phyloP scores from a whole-genome alignment of 768 basidiomycete genomes.

The Tulasnella sp. region DNA sequence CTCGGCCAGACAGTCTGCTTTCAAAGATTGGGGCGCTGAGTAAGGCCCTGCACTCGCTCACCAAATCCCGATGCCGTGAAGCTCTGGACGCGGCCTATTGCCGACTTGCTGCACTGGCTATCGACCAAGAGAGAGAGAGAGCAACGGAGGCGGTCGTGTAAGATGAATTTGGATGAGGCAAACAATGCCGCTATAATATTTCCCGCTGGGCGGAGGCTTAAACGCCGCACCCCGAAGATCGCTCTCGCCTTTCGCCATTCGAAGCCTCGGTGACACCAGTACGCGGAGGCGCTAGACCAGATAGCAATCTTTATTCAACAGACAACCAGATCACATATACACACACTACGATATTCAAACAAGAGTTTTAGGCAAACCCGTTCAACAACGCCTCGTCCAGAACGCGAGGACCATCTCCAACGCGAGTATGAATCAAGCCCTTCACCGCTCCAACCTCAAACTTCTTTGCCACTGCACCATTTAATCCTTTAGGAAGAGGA shows the following conservation, averaged over 20 bases:
- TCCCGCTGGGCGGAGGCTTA: not conserved
- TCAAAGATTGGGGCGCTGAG: not conserved
- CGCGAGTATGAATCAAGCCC: constrained; percentile 39
- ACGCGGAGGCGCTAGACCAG: not conserved
- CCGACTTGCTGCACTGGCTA: not conserved
- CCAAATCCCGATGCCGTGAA: not conserved
- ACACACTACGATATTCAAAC: constrained; percentile 3
- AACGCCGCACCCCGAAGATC: not conserved
- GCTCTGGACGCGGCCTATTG: not conserved
- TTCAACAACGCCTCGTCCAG: constrained; percentile 59
- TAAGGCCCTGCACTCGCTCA: not conserved
- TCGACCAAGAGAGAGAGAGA: not conserved
- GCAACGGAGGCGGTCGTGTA: not conserved
- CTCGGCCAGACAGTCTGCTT: not conserved
- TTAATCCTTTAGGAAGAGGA: constrained; percentile 57
- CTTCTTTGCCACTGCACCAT: constrained; percentile 62
- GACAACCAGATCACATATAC: not conserved
- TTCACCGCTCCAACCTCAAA: constrained; percentile 43
- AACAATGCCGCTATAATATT: not conserved
- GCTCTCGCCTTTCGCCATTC: not conserved
- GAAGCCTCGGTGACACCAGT: not conserved
- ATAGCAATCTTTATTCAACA: not conserved
- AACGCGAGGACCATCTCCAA: constrained; percentile 44
- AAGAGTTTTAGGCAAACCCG: constrained; percentile 52
- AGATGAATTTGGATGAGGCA: not conserved